Base-by-base conservation (phyloP, 2,329 filamentous ascomycete species). In the Colletotrichum incanum region DNA sequence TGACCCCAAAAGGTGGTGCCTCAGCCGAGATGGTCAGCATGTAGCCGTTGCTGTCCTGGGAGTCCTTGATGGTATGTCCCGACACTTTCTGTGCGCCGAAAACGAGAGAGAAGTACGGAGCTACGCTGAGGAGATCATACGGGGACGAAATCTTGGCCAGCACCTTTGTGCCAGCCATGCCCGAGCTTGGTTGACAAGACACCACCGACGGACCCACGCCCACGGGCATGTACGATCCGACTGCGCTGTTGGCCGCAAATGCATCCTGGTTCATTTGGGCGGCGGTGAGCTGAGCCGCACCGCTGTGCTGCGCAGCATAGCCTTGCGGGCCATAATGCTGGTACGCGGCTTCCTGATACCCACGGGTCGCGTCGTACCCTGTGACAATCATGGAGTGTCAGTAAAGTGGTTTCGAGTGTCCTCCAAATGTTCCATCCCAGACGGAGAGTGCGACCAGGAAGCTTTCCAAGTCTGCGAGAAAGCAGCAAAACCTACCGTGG, bases 51-150 rank as follows among this genome's bases (percentile, higher is more conserved):
- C 80, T 82, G 73, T 91, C 89, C 83, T 85, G 89, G 76, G 82
- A 86, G 79, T 84, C 84, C 79, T 92, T 92, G 56, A 89, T 87
- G 31, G 95, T 86, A 67, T 91, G 88, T 70, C 91, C 91, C 66
- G 90, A 86, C n/a, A 80, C 78, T 80, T 92, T 91, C 77, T 93
- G 90, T n/a, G 89, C 87, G n/a, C 94, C 94, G 81, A 98, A 97
- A 58, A 92, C 88, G 66, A 98, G 82, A 74, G 84, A 92, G 77
- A 94, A 91, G 62, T 86, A 86, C 2, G 88, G 85, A 41, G 86
- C 88, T 81, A 91, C 88, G 69, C 82, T 79, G 74, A 87, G 82
- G 72, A 97, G 83, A 78, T 97, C 93, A 83, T 93, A 94, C 72
- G 92, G 88, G 54, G 93, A 92, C 64, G 92, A 91, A 39, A 97